Base-by-base conservation (phyloP, 257 asterid species). In the Verbascum thapsus region DNA sequence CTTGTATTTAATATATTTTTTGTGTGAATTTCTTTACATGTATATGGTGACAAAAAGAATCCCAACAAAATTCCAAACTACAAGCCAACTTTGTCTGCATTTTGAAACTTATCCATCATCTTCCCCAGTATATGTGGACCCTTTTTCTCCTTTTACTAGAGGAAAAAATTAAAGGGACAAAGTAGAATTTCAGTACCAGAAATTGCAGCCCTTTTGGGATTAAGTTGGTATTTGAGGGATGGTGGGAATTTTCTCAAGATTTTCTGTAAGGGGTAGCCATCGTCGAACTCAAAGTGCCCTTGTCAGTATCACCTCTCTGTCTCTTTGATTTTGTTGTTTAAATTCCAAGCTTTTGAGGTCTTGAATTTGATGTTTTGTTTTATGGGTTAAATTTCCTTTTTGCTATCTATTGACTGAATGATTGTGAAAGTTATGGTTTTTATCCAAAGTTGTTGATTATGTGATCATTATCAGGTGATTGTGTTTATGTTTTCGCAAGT, bases 181-280 rank as follows among this genome's bases (percentile, higher is more conserved):
- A n/a, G n/a, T n/a, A n/a, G n/a, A n/a, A n/a, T n/a, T n/a, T n/a
- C n/a, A n/a, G n/a, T 38, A 3, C 17, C 55, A 35, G 56, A 34
- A 18, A 11, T 6, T n/a, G 11, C 30, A 45, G 38, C 38, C 51
- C 49, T 40, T 40, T 47, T 39, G 57, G 17, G 13, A 26, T 47
- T 72, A 10, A 13, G 6, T 56, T 8, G 20, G 44, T 54, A 26
- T 50, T 39, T 48, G 44, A 50, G 71, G 51, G 26, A 85, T 88
- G 98, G 94, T 91, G 74, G 98, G 96, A 47, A 70, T 91, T 69
- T 91, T 91, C 75, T 91, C 98, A 3, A 91, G 95, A 76, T 80
- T 91, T 72, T 85, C 98, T 26, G 83, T 72, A 39, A 72, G 62
- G 76, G 58, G 61, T 41, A 81, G 76, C 44, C 98, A 86, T 77